Evolutionary conservation across 2,329 filamentous ascomycete genomes (phyloP), one percentile per base, ranked within the genome.

Genomic region (Leptographium galeiforme): DNA sequence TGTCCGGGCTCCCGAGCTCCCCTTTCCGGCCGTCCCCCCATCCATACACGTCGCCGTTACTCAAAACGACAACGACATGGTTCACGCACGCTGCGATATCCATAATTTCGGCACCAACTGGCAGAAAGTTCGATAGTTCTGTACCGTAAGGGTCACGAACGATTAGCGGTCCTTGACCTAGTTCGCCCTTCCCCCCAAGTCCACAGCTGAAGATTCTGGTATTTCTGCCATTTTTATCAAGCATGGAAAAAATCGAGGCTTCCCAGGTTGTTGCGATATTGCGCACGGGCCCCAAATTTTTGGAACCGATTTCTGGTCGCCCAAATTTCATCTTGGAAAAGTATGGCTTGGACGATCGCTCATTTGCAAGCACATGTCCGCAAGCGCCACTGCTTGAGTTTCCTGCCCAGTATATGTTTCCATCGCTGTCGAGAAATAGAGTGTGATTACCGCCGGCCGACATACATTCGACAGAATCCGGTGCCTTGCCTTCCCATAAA

Each of bases 1-100:
- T 71, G 33, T 70, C 68, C 0, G 76, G 75, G 44, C 71, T 67
- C 1, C 89, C 90, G 1, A 95, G 70, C 65, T 98, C 91, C 0
- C 87, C 87, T 63, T 95, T 93, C 30, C 89, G 78, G 14, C 86
- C 84, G 61, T 82, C 87, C 0, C 93, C 93, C 91, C 91, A 97
- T 2, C 89, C 90, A 64, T 86, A 95, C 1, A 84, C 82, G 16
- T 85, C 76, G 0, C 90, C 91, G 63, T 85, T 84, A 45, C 77
- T 77, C 4, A 95, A 68, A 0, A 96, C 77, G 2, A 72, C 80
- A 16, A 94, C 78, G 0, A 82, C 81, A 63, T 98, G 93, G 25
- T 81, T 81, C 73, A 95, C 85, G 36, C 86, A 81, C 12, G 87
- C 85, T 2, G 83, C 72, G 32, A 96, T 63, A 55, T 84, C 77